A percentile compares a stretch with the other conserved stretches of the same genome.
phyloP scores from a whole-genome alignment of 2,329 filamentous ascomycete species.

The Aspergillus sp. region DNA sequence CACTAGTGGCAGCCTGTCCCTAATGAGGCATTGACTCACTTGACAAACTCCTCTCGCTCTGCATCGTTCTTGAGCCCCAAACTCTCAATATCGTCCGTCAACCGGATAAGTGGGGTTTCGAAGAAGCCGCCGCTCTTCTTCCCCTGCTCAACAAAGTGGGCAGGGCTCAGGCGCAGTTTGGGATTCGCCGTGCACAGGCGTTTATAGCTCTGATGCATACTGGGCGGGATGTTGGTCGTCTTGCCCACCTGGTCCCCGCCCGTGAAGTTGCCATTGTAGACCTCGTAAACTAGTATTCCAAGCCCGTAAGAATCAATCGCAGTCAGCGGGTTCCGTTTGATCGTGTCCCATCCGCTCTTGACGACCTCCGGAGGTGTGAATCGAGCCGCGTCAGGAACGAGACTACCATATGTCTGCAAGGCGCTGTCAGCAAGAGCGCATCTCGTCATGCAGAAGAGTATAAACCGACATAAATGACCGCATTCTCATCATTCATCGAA shows the following conservation, averaged over 20 bases:
- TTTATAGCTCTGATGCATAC: conserved; percentile 90
- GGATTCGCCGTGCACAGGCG: conserved; percentile 85
- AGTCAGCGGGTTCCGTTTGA: conserved; percentile 78
- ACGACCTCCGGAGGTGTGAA: conserved; percentile 87
- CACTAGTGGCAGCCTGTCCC: too few species aligned
- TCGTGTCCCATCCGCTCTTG: conserved; percentile 84
- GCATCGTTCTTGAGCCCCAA: conserved; percentile 82
- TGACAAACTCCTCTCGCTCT: conserved; percentile 82
- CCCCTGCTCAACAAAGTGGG: conserved; percentile 87
- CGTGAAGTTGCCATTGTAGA: conserved; percentile 82
- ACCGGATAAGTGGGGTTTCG: conserved; percentile 84
- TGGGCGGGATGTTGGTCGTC: conserved; percentile 80
- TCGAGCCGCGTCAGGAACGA: conserved; percentile 79
- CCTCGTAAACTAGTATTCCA: conserved; percentile 81
- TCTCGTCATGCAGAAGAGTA: neutral
- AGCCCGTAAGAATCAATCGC: conserved; percentile 88
- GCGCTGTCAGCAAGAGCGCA: conserved; percentile 17
- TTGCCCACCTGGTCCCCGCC: conserved; percentile 79
- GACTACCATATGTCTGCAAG: conserved; percentile 74
- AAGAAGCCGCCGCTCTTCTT: conserved; percentile 82
- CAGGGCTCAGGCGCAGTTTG: conserved; percentile 80
- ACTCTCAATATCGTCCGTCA: conserved; percentile 91
- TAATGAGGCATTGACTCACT: conserved; percentile 48
- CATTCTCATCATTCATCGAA: conserved; percentile 94
- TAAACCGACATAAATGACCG: conserved; percentile 73